Evolutionary conservation across 257 asterid genomes (phyloP).

Genomic region (Nicotiana tabacum): DNA sequence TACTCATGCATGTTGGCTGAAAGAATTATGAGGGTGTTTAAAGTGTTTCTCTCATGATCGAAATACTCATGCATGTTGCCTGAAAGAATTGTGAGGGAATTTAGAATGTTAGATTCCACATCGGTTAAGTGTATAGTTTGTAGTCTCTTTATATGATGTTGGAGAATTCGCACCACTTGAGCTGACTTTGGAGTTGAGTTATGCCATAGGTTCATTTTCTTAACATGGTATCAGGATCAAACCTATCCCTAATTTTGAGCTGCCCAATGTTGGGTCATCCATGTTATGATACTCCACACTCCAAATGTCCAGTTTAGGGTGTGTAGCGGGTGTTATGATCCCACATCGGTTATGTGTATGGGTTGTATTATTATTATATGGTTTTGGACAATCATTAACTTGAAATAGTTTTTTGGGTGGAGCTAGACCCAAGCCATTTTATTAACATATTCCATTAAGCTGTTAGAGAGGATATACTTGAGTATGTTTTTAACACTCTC

Average conservation of each 20-base stretch:
- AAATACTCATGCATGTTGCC: slow-evolving; percentile 1
- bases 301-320: background rate
- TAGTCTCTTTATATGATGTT: background rate
- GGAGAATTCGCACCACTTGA: background rate
- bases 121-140: background rate
- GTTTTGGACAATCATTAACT: background rate
- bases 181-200: background rate
- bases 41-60: background rate
- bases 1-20: background rate
- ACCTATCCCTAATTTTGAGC: background rate
- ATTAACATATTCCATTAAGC: background rate
- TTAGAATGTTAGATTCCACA: background rate
- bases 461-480: background rate
- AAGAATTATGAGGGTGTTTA: background rate
- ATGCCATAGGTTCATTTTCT: background rate
- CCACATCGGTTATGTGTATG: background rate
- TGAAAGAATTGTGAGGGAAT: background rate
- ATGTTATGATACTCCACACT: background rate
- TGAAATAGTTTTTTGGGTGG: background rate
- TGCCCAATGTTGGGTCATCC: background rate
- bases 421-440: background rate
- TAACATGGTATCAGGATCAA: background rate
- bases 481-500: background rate
- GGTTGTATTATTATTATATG: background rate
- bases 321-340: background rate